Evolutionary conservation across 805 yeast genomes (phyloP).

Genomic region (Zygosaccharomyces bailii): DNA sequence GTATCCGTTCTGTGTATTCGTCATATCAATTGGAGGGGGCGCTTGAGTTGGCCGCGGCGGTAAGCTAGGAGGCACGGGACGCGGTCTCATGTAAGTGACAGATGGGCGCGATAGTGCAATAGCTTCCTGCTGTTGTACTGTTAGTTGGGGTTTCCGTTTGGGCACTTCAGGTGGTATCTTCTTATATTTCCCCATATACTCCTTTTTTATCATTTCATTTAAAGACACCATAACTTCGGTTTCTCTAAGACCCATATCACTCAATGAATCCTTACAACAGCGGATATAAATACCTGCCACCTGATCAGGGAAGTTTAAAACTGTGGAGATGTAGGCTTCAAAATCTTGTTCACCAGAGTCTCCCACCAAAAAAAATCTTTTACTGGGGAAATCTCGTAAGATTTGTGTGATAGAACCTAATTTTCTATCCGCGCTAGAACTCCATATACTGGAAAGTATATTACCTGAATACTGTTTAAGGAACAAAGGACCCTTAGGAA

Average conservation of each 20-base stretch:
- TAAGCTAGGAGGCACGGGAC: conserved; percentile 16
- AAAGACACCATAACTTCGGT: conserved; percentile 30
- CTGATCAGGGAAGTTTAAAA: conserved; percentile 57
- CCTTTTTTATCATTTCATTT: conserved; percentile 28
- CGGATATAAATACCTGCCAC: conserved; percentile 76
- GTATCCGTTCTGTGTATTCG: conserved; percentile 28
- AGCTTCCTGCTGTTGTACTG: conserved; percentile 16
- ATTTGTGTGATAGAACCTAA: conserved; percentile 59
- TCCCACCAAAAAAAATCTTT: conserved; percentile 81
- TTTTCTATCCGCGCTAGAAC: conserved; percentile 83
- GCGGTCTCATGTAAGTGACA: conserved; percentile 1
- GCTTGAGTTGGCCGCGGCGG: conserved; percentile 36
- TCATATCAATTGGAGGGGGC: conserved; percentile 21
- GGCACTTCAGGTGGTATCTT: conserved; percentile 27
- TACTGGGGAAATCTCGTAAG: conserved; percentile 66
- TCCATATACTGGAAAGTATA: conserved; percentile 74
- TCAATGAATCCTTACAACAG: conserved; percentile 66
- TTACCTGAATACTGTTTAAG: conserved; percentile 84
- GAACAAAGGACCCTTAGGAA: conserved; percentile 82
- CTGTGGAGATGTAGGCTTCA: conserved; percentile 80
- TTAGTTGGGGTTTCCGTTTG: conserved; percentile 23
- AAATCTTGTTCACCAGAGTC: conserved; percentile 95
- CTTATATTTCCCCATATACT: conserved; percentile 20
- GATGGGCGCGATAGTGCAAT: conserved; percentile 10
- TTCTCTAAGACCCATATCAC: conserved; percentile 45